These are phyloP conservation scores for Schizophyllum amplum DNA, from an alignment of 1,284 basidiomycete species.

Conservation along the genomic window DNA sequence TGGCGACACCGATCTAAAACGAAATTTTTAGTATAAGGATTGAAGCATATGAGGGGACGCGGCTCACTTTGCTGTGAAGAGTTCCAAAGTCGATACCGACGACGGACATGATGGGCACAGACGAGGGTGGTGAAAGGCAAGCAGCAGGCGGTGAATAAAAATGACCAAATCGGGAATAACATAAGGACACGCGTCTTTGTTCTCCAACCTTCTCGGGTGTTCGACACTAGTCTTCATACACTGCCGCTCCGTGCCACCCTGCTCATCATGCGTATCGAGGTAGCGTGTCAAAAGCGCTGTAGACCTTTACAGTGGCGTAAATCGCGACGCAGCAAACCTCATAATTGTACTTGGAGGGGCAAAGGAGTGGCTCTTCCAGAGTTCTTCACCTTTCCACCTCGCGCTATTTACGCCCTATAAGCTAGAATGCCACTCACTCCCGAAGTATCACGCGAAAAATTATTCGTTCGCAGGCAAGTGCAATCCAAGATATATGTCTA, in stretches of 20 bases:
- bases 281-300: too few species aligned
- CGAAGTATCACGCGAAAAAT: too few species aligned
- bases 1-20: slow-evolving; percentile 81
- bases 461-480: too few species aligned
- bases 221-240: neutral
- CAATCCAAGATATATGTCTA: neutral
- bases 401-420: too few species aligned
- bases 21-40: slow-evolving; percentile 12
- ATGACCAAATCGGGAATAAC: neutral
- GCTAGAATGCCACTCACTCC: too few species aligned
- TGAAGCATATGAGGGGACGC: slow-evolving; percentile 7
- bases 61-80: slow-evolving; percentile 71
- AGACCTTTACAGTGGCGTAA: too few species aligned
- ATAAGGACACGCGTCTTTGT: neutral
- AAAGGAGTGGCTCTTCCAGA: too few species aligned
- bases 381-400: too few species aligned
- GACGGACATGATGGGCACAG: slow-evolving; percentile 52
- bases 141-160: neutral
- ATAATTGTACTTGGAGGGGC: too few species aligned
- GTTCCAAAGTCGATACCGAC: slow-evolving; percentile 91
- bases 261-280: too few species aligned
- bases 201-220: neutral
- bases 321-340: too few species aligned
- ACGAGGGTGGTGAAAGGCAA: neutral
- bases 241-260: neutral